phyloP scores from a whole-genome alignment of 225 moss, liverwort and hornwort genomes.

The Physcomitrellopsis africana region DNA sequence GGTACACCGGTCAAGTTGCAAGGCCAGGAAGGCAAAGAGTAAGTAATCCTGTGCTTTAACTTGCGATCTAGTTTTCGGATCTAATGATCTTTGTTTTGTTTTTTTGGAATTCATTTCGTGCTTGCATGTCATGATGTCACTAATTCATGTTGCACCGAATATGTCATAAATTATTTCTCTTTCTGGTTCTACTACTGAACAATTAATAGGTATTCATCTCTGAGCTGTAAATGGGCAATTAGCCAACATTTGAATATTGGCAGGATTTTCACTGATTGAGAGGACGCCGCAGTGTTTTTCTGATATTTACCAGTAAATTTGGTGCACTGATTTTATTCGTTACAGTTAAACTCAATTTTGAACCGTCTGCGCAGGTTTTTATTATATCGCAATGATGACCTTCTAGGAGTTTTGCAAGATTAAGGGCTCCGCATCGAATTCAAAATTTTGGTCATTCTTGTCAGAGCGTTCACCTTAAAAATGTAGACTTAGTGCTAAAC shows the following conservation, averaged over 20 bases:
- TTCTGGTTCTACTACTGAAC: not conserved
- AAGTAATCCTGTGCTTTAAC: conserved; percentile 22
- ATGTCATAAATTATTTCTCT: not conserved
- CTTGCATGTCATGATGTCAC: not conserved
- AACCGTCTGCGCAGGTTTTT: conserved; percentile 6
- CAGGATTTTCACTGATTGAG: not conserved
- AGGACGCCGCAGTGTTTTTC: not conserved
- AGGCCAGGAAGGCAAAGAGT: conserved; percentile 81
- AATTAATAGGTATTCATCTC: not conserved
- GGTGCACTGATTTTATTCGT: no score
- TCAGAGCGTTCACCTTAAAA: not conserved
- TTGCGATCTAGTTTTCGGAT: not conserved
- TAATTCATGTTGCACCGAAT: not conserved
- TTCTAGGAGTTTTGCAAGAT: conserved; percentile 19
- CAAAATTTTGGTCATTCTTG: conserved; percentile 11
- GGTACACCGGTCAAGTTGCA: conserved; percentile 72
- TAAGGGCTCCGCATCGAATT: not conserved
- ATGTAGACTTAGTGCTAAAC: not conserved
- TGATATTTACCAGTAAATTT: no score
- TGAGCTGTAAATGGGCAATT: not conserved
- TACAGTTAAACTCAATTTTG: no score
- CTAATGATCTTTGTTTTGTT: not conserved
- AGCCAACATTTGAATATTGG: not conserved
- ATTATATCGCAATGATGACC: conserved; percentile 25
- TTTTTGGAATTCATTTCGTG: not conserved